Base-by-base conservation (phyloP, 345 rosid species). In the Nasturtium officinale region DNA sequence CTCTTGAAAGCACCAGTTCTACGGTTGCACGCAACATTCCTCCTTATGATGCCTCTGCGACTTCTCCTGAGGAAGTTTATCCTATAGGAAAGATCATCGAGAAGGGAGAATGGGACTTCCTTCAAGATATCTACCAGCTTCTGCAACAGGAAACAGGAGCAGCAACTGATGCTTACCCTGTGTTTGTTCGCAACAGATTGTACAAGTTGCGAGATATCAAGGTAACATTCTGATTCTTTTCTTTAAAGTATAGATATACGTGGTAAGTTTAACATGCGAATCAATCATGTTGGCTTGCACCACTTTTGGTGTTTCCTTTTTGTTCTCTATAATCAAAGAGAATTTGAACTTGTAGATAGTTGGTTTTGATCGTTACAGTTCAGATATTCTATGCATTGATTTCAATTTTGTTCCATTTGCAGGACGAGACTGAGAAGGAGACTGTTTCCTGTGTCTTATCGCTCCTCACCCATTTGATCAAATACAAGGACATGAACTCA, bases 81-180 rank as follows among this genome's bases (percentile, higher is more conserved):
- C 99, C 99, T 5, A 52, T 95, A 48, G 84, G 86, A 51, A 81
- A 79, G 80, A 95, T 95, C 68, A 90, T 95, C 48, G 81, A 81
- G 21, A 30, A 61, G 3, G 96, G 85, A 61, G 94, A 91, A 29
- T 90, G 96, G 96, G 74, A 40, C 33, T 85, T 61, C 74, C 85
- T 91, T 74, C 76, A 71, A 66, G 98, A 91, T 77, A 42, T 90
- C 46, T 75, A 83, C 71, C 6, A 67, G 47, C 82, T 72, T 72
- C 62, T 85, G 76, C 62, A 78, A n/a, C 71, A 5, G 1, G 89
- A 59, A 38, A 48, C 47, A 8, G 74, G 74, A 76, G 50, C 82
- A 63, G 20, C 72, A 0, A 65, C 75, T 21, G 74, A 80, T 16
- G 61, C 73, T 38, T 91, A 85, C 79, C 96, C 96, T 20, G 38